These are phyloP conservation scores for Neurospora sp. DNA, from an alignment of 2,329 filamentous ascomycete genomes.

Conservation along the genomic window DNA sequence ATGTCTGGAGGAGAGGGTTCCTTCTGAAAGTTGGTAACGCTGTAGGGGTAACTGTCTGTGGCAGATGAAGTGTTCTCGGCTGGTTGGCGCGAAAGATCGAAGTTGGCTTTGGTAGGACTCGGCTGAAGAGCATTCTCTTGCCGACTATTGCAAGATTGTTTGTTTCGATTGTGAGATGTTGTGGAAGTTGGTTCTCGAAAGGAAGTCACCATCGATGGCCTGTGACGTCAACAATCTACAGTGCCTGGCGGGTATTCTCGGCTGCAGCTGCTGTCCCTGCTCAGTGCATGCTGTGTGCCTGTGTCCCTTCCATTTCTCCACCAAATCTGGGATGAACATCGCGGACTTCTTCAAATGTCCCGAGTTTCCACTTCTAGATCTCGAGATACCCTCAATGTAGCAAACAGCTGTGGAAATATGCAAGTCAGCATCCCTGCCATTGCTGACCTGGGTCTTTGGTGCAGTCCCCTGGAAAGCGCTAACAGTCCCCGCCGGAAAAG, in stretches of 20 bases:
- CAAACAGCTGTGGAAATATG: background rate
- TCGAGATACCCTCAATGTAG: background rate
- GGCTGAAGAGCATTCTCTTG: background rate
- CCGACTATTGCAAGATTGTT: background rate
- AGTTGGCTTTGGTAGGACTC: background rate
- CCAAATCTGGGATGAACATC: background rate
- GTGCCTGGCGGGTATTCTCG: background rate
- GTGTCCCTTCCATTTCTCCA: background rate
- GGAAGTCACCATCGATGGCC: background rate
- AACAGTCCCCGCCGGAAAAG: background rate
- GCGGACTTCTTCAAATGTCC: background rate
- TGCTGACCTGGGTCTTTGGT: background rate
- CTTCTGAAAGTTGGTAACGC: background rate
- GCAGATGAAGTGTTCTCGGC: background rate
- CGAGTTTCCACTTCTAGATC: background rate
- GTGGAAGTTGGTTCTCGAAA: too few relatives aligned
- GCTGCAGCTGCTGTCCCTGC: background rate
- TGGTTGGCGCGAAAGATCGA: background rate
- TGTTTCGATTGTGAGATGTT: background rate
- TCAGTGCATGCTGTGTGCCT: background rate
- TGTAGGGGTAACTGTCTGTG: background rate
- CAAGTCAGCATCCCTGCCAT: background rate
- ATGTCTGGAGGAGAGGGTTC: background rate
- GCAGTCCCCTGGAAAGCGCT: background rate
- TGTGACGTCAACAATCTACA: background rate